Evolutionary conservation across 2,329 filamentous ascomycete species (phyloP), one percentile per base, ranked within the genome.

Genomic region (Tolypocladium ovalisporum): DNA sequence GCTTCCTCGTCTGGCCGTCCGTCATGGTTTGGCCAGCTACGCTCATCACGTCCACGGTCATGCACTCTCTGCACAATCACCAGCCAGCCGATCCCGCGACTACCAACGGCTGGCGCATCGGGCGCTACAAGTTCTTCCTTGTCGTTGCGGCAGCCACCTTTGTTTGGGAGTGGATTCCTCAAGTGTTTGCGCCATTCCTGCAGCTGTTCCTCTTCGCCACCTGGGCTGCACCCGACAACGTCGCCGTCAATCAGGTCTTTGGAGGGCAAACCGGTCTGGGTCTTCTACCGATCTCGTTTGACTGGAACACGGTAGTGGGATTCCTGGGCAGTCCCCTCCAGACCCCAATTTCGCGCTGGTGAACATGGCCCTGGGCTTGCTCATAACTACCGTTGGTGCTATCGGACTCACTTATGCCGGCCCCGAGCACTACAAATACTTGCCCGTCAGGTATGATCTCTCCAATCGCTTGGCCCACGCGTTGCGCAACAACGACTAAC

Each of bases 1-100:
- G 81, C 36, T 86, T 83, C 69, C 75, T 87, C 32, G 77, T 83
- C 27, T 80, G 75, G 69, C 84, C 81, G 1, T 81, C 83, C 2
- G 77, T 81, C 54, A 86, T 86, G 82, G 80, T 86, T 55, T 86
- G 83, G 83, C 83, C 83, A 1, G 75, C 78, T 27, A 77, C 80
- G 32, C 72, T 84, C 39, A 80, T 85, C 65, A 87, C 84, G 64
- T 77, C 79, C 40, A 76, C 83, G 1, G 75, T 88, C 35, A 85
- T 87, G 67, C 79, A 84, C 64, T 80, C 84, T 2, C 75, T 89
- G 40, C 85, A 89, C 66, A 83, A 88, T 62, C 79, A 80, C 62
- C 74, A 74, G 13, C 68, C 72, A 27, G 75, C 79, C 0, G 77
- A 84, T 60, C 79, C 83, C 2, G 62, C 70, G 1, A 71, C 73